Conservation (phyloP, 177 flowering plant species). For the Telopea speciosissima region DNA sequence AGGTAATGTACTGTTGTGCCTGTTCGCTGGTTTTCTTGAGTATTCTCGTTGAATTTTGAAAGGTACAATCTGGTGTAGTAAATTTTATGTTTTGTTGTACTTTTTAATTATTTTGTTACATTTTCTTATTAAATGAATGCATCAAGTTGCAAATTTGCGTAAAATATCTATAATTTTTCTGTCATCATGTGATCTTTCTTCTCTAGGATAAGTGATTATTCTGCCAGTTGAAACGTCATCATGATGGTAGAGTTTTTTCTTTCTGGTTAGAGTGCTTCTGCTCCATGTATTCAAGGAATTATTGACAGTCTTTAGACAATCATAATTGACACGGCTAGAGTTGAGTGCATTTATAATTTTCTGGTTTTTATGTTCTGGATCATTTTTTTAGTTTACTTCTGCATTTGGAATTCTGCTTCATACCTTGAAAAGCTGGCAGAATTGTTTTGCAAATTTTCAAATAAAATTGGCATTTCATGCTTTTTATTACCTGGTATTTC, state of each 20-base stretch:
- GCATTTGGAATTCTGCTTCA: neutral
- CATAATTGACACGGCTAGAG: neutral
- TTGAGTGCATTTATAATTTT: neutral
- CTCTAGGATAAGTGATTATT: neutral
- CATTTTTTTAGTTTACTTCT: neutral
- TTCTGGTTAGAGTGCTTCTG: neutral
- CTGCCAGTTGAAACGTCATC: neutral
- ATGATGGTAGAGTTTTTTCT: neutral
- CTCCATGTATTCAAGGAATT: neutral
- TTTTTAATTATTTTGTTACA: too few relatives aligned
- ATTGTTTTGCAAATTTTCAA: neutral
- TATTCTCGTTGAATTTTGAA: neutral
- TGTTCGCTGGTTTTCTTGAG: neutral
- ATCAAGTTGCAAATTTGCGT: neutral
- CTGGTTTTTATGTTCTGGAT: neutral
- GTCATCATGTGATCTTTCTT: neutral
- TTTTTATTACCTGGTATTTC: too few relatives aligned
- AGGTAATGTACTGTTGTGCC: slow-evolving; percentile 29
- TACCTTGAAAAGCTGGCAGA: neutral
- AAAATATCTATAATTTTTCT: neutral
- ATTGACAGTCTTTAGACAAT: neutral
- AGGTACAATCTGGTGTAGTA: neutral
- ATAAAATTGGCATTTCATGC: neutral
- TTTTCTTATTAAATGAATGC: too few relatives aligned
- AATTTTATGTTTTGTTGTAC: neutral